Evolutionary conservation across 164 flowering plant genomes (phyloP).

Genomic region (Vitis cinerea): DNA sequence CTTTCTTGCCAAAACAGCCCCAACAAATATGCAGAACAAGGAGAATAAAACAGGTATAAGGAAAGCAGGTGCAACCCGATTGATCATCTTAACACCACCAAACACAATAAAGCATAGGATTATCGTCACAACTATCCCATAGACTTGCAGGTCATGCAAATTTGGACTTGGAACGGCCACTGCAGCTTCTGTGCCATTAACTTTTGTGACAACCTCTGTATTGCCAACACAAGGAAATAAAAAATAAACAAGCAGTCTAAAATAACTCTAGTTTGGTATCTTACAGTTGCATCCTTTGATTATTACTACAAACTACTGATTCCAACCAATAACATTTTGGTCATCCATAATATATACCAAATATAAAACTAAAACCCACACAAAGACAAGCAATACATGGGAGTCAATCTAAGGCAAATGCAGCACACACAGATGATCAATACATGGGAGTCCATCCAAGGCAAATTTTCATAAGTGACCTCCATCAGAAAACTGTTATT

Average conservation of each 20-base stretch:
- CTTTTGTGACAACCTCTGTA: conserved; percentile 70
- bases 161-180: conserved; percentile 62
- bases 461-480: too few relatives aligned
- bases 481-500: too few relatives aligned
- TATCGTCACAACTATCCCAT: conserved; percentile 94
- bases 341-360: too few relatives aligned
- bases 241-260: background rate
- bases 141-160: conserved; percentile 91
- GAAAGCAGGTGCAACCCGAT: conserved; percentile 97
- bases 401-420: too few relatives aligned
- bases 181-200: conserved; percentile 64
- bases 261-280: background rate
- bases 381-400: too few relatives aligned
- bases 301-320: too few relatives aligned
- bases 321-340: too few relatives aligned
- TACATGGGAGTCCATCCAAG: too few relatives aligned
- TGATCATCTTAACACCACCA: conserved; percentile 98
- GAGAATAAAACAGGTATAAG: conserved; percentile 90
- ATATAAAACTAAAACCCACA: too few relatives aligned
- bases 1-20: conserved; percentile 59
- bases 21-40: conserved; percentile 80
- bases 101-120: conserved; percentile 90
- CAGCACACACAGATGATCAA: too few relatives aligned
- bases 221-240: conserved; percentile 16
- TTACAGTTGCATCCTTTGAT: too few relatives aligned